These are phyloP conservation scores for Toxoplasma gondii DNA, from an alignment of 169 alveolate species.

Conservation along the genomic window DNA sequence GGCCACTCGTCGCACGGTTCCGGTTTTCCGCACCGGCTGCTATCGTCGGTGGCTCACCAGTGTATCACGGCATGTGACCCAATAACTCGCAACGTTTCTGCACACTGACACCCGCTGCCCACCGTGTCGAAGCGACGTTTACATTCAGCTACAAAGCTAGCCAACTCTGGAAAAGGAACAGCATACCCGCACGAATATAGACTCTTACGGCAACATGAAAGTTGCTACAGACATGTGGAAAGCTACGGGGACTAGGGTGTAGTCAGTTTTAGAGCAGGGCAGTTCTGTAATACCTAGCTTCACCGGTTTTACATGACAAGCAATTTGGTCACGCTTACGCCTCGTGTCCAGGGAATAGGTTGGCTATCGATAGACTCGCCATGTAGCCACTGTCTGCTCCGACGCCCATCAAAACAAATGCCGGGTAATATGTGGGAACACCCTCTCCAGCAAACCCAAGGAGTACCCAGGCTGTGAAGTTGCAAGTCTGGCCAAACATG, in stretches of 20 bases:
- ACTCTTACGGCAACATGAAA: too few species aligned
- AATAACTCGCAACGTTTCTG: neutral
- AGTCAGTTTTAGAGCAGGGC: too few species aligned
- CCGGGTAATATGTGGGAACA: neutral
- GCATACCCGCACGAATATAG: too few species aligned
- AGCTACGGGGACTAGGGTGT: too few species aligned
- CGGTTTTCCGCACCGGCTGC: too few species aligned
- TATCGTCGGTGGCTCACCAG: too few species aligned
- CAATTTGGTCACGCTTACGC: neutral
- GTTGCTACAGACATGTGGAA: too few species aligned
- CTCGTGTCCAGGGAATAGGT: constrained; percentile 23
- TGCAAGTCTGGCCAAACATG: constrained; percentile 38
- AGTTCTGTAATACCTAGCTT: too few species aligned
- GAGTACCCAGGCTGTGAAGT: constrained; percentile 47
- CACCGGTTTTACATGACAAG: neutral
- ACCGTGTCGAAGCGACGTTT: neutral
- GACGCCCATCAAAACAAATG: constrained; percentile 47
- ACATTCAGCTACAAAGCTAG: neutral
- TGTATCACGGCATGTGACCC: neutral
- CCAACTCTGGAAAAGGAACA: too few species aligned
- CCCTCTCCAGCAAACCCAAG: constrained; percentile 12
- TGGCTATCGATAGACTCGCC: neutral
- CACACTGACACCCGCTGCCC: too few species aligned
- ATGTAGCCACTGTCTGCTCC: constrained; percentile 56
- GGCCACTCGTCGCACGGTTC: too few species aligned